Evolutionary conservation across 2,329 filamentous ascomycete species (phyloP), one percentile per base, ranked within the genome.

Genomic region (Microascus cirrosus): DNA sequence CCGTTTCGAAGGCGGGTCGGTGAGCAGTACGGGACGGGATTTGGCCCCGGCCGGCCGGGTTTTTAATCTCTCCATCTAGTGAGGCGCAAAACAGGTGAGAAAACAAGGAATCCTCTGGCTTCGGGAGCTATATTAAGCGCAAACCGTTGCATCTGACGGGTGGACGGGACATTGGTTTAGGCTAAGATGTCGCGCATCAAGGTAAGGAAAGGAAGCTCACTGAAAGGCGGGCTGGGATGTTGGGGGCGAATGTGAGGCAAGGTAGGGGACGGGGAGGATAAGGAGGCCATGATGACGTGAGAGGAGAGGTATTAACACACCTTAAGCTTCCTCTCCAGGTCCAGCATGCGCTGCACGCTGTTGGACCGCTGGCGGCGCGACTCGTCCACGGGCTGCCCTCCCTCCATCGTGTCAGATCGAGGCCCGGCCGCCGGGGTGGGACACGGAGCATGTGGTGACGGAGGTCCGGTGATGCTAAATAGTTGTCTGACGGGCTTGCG

Each of bases 281-380:
- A 35, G n/a, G 3, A 22, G 42, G 25, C 42, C 15, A 2, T n/a
- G 50, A 32, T 51, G 24, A 51, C 25, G 42, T 22, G 32, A 28
- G 34, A 13, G n/a, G 25, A 36, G n/a, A 45, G 18, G 10, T n/a
- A 39, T 28, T 32, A 32, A 53, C 50, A 45, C 39, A 58, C 56
- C 56, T 53, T 53, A 22, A 54, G 35, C 52, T 58, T 58, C 25
- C 24, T 28, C 39, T 58, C 56, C 28, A 58, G 52, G 28, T 58
- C 56, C n/a, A 58, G 36, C 56, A 58, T 58, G 34, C 52, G 22
- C 42, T 58, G 56, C 24, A 58, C 51, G 20, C 56, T 58, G 28
- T 28, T 58, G 18, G 56, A 53, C 56, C 56, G 52, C 18, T 45
- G 20, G 28, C 55, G 45, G 32, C 28, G 55, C 55, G 42, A 32